Evolutionary conservation across 192 early-diverging fungal genomes (phyloP).

Genomic region (Coemansia sp.): DNA sequence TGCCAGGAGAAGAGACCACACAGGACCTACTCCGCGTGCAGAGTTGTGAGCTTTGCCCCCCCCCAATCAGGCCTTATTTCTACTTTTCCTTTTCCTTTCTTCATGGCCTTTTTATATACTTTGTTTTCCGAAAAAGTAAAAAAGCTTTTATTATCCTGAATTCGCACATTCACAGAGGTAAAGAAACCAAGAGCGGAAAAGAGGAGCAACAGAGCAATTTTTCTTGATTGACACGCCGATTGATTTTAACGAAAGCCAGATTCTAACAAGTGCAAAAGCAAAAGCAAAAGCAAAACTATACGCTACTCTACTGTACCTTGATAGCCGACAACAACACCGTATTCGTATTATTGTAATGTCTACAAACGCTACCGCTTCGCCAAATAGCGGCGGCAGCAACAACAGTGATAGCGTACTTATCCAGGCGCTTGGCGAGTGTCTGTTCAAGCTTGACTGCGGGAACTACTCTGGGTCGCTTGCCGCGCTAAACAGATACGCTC

Average conservation of each 20-base stretch:
- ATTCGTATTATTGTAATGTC: conserved; percentile 2
- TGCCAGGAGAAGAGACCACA: neutral
- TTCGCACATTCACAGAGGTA: too few species aligned
- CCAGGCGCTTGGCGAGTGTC: conserved; percentile 39
- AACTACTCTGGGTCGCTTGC: conserved; percentile 40
- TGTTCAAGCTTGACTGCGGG: conserved; percentile 30
- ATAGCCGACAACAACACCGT: neutral
- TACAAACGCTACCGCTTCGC: neutral
- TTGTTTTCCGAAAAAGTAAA: too few species aligned
- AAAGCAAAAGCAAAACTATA: too few species aligned
- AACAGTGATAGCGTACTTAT: conserved; percentile 7
- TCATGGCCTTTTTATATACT: too few species aligned
- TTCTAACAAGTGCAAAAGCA: neutral
- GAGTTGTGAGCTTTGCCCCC: neutral
- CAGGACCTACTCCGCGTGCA: neutral
- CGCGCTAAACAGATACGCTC: conserved; percentile 14
- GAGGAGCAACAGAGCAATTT: too few species aligned
- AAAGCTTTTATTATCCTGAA: too few species aligned
- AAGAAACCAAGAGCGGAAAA: too few species aligned
- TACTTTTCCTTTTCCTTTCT: neutral
- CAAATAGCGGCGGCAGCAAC: neutral
- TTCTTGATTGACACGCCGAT: too few species aligned
- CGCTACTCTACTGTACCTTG: too few species aligned
- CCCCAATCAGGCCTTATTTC: too few species aligned
- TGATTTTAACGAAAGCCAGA: neutral